phyloP scores from a whole-genome alignment of 2,329 filamentous ascomycete species.

The Fusarium cyanostomum region DNA sequence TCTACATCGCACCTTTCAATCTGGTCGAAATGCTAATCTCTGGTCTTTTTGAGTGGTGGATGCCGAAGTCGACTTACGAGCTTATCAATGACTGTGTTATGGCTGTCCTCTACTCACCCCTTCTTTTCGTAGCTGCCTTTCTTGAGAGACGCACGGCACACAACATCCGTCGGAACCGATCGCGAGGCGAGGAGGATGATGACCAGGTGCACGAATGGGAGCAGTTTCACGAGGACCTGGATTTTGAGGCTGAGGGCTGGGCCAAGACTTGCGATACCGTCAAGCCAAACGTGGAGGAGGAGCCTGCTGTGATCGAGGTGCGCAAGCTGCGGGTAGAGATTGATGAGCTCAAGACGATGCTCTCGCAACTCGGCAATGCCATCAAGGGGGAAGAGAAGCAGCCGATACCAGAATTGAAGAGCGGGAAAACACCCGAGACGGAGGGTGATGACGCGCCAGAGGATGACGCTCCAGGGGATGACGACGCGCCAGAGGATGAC shows the following conservation, averaged over 20 bases:
- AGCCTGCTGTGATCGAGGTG: constrained; percentile 78
- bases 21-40: constrained; percentile 86
- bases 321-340: constrained; percentile 67
- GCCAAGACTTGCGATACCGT: constrained; percentile 78
- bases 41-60: constrained; percentile 93
- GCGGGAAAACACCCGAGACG: constrained; percentile 12
- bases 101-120: constrained; percentile 83
- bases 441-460: constrained; percentile 12
- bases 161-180: constrained; percentile 76
- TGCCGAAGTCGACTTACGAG: constrained; percentile 77
- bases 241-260: constrained; percentile 89
- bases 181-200: constrained; percentile 86
- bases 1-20: constrained; percentile 96
- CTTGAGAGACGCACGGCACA: constrained; percentile 74
- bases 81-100: constrained; percentile 89
- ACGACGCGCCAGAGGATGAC: constrained; percentile 5
- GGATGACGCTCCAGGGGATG: no score
- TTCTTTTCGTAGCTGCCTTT: constrained; percentile 80
- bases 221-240: constrained; percentile 74
- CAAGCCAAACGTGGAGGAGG: constrained; percentile 83
- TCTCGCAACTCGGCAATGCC: constrained; percentile 49
- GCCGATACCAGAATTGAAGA: not conserved
- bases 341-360: constrained; percentile 62
- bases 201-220: constrained; percentile 94
- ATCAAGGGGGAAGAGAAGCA: constrained; percentile 24